phyloP scores from a whole-genome alignment of 2,329 filamentous ascomycete species.

The Colletotrichum sansevieriae region DNA sequence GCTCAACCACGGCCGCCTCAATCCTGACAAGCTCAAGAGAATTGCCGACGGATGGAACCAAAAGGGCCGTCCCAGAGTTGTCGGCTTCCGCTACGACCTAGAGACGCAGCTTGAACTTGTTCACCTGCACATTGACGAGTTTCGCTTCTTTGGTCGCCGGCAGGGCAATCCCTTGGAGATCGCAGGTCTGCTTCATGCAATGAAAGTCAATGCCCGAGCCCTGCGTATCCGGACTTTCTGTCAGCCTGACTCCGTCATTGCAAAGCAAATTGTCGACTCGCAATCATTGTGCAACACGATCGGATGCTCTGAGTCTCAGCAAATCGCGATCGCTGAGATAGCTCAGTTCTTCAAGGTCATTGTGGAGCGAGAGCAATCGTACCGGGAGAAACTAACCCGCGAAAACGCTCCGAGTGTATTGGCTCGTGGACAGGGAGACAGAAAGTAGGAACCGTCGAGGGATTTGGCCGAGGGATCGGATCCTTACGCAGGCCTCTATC shows the following conservation, averaged over 20 bases:
- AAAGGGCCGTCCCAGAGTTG: slow-evolving; percentile 66
- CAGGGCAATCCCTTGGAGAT: slow-evolving; percentile 59
- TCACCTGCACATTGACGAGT: slow-evolving; percentile 62
- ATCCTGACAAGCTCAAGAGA: slow-evolving; percentile 64
- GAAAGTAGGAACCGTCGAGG: slow-evolving; percentile 31
- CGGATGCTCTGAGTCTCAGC: slow-evolving; percentile 57
- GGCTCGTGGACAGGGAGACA: slow-evolving; percentile 21
- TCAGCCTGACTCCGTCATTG: slow-evolving; percentile 69
- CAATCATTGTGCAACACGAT: slow-evolving; percentile 65
- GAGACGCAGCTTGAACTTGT: slow-evolving; percentile 72
- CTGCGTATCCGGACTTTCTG: slow-evolving; percentile 69
- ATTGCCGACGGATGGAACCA: slow-evolving; percentile 65
- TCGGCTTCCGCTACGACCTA: slow-evolving; percentile 70
- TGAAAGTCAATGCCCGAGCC: slow-evolving; percentile 65
- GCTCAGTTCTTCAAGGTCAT: slow-evolving; percentile 67
- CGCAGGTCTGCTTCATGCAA: slow-evolving; percentile 62
- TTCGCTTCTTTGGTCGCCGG: slow-evolving; percentile 66
- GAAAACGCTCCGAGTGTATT: slow-evolving; percentile 37
- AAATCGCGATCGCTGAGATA: slow-evolving; percentile 63
- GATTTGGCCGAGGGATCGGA: slow-evolving; percentile 10
- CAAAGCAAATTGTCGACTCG: slow-evolving; percentile 68
- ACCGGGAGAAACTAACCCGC: slow-evolving; percentile 45
- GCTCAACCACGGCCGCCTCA: slow-evolving; percentile 67
- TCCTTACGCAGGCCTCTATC: slow-evolving; percentile 24
- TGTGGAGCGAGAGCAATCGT: slow-evolving; percentile 59